Percentiles rank a stretch among this genome's conserved stretches.
These are phyloP conservation scores for Fusarium tjaetaba DNA, from an alignment of 2,329 filamentous ascomycete species.

Conservation along the genomic window DNA sequence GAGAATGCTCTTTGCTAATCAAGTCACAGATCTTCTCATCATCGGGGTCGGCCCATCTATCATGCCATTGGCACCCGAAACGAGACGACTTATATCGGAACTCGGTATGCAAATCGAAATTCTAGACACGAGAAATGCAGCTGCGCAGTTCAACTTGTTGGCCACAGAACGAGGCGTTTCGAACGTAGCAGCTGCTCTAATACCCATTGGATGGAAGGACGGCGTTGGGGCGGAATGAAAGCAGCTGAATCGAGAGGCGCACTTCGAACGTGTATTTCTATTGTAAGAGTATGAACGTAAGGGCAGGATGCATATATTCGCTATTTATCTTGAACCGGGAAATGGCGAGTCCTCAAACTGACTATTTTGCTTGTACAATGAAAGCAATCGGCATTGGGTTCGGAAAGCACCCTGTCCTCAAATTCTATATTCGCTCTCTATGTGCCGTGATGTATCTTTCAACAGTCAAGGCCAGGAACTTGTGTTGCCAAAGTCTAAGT, in stretches of 20 bases:
- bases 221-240: constrained; percentile 54
- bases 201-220: constrained; percentile 86
- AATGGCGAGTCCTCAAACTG: neutral
- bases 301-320: neutral
- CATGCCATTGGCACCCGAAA: constrained; percentile 78
- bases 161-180: constrained; percentile 91
- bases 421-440: neutral
- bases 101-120: constrained; percentile 89
- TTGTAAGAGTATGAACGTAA: constrained; percentile 12
- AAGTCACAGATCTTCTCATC: constrained; percentile 78
- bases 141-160: constrained; percentile 92
- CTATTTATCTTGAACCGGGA: neutral
- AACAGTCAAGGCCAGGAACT: neutral
- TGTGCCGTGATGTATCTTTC: neutral
- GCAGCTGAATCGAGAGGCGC: neutral
- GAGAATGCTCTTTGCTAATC: constrained; percentile 10
- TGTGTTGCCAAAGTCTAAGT: neutral
- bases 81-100: constrained; percentile 75
- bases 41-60: constrained; percentile 85
- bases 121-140: constrained; percentile 91
- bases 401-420: neutral
- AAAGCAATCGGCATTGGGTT: neutral
- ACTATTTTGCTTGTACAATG: neutral
- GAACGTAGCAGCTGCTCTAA: constrained; percentile 86
- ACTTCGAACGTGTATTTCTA: constrained; percentile 2